Evolutionary conservation across 163 green algal genomes (phyloP).

Genomic region (Prototheca wickerhamii): DNA sequence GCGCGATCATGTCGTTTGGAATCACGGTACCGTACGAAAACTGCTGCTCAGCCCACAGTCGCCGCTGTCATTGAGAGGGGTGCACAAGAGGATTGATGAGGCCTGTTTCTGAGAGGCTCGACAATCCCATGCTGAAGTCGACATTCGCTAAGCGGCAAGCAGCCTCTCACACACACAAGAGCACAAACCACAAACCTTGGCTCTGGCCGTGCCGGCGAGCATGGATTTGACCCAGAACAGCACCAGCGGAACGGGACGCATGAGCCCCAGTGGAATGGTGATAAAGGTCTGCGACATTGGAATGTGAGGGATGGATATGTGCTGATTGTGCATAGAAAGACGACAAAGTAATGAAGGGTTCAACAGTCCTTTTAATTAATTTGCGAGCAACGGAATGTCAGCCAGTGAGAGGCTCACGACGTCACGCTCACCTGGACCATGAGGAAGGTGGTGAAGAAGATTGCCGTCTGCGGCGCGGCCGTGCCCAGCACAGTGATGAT

Average conservation of each 20-base stretch:
- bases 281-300: constrained; percentile 12
- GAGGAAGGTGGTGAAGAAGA: constrained; percentile 75
- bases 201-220: constrained; percentile 43
- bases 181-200: constrained; percentile 23
- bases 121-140: no score
- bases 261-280: constrained; percentile 11
- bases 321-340: no score
- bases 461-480: constrained; percentile 51
- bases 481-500: constrained; percentile 55
- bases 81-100: neutral
- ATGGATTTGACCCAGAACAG: constrained; percentile 42
- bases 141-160: neutral
- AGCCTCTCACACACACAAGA: neutral
- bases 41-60: constrained; percentile 48
- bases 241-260: constrained; percentile 29
- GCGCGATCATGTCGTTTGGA: constrained; percentile 41
- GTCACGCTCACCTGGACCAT: constrained; percentile 32
- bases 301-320: neutral
- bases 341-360: no score
- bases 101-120: no score
- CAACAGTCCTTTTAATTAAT: no score
- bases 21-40: constrained; percentile 40
- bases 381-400: no score
- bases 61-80: neutral
- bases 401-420: no score